phyloP scores from a whole-genome alignment of 352 stramenopile genomes.

The Hyaloperonospora arabidopsidis region DNA sequence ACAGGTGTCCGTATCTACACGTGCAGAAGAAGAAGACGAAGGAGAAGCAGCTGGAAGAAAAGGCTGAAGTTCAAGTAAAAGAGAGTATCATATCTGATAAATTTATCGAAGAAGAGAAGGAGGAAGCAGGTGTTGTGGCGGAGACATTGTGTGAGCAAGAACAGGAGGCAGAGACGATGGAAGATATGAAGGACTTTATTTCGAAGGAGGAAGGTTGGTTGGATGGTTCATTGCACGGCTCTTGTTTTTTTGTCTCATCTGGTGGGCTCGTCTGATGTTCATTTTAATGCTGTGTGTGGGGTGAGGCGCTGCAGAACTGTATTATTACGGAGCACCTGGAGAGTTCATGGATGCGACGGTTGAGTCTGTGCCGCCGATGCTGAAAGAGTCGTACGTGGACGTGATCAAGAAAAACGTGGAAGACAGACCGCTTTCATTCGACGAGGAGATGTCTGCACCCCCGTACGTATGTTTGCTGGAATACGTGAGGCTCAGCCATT shows the following conservation, averaged over 20 bases:
- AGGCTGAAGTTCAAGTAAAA: constrained; percentile 30
- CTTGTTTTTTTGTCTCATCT: neutral
- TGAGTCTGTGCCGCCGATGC: constrained; percentile 13
- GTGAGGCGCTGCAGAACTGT: constrained; percentile 34
- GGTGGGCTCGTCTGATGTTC: neutral
- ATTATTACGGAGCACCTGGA: constrained; percentile 70
- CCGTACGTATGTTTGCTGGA: constrained; percentile 33
- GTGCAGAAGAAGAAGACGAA: constrained; percentile 25
- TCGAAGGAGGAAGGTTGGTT: constrained; percentile 64
- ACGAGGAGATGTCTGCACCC: constrained; percentile 34
- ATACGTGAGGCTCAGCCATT: too few relatives aligned
- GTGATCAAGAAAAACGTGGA: constrained; percentile 43
- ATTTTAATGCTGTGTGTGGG: neutral
- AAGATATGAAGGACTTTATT: constrained; percentile 54
- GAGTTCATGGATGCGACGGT: constrained; percentile 40
- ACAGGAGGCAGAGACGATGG: constrained; percentile 12
- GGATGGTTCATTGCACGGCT: neutral
- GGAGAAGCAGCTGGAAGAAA: constrained; percentile 15
- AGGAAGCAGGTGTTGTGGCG: constrained; percentile 9
- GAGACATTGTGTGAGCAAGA: constrained; percentile 15
- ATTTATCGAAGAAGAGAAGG: constrained; percentile 31
- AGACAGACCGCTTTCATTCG: constrained; percentile 25
- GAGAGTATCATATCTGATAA: constrained; percentile 12
- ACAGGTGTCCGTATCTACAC: constrained; percentile 66
- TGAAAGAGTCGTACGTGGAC: constrained; percentile 48